Conservation (phyloP, 257 asterid genomes). For the Voacanga thouarsii region DNA sequence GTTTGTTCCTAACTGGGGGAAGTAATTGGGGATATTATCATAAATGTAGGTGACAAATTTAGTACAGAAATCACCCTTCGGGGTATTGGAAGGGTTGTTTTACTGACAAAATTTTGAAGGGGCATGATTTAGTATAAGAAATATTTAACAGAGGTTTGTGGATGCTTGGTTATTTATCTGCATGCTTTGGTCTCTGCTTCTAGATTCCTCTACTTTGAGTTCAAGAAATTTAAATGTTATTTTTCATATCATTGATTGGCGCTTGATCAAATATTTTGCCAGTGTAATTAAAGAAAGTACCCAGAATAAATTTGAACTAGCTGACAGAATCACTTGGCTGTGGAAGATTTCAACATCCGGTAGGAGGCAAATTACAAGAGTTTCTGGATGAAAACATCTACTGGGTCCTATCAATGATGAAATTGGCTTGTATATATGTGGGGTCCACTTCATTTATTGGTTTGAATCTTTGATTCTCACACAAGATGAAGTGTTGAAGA, state of each 20-base stretch:
- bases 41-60: background rate
- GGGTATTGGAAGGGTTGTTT: background rate
- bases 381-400: background rate
- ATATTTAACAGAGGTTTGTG: background rate
- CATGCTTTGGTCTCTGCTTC: background rate
- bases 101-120: background rate
- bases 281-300: background rate
- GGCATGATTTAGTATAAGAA: background rate
- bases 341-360: slow-evolving; percentile 4
- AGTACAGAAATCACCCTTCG: background rate
- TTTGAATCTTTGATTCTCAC: background rate
- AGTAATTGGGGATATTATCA: background rate
- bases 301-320: background rate
- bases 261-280: background rate
- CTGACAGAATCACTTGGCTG: background rate
- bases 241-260: background rate
- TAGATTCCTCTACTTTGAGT: background rate
- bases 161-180: background rate
- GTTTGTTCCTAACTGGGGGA: background rate
- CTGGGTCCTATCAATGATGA: background rate
- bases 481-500: background rate
- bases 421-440: background rate
- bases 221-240: slow-evolving; percentile 2
- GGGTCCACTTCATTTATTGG: background rate
- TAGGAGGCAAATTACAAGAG: slow-evolving; percentile 1